phyloP scores from a whole-genome alignment of 176 grass and related monocot species.

The Saccharum officinarum region DNA sequence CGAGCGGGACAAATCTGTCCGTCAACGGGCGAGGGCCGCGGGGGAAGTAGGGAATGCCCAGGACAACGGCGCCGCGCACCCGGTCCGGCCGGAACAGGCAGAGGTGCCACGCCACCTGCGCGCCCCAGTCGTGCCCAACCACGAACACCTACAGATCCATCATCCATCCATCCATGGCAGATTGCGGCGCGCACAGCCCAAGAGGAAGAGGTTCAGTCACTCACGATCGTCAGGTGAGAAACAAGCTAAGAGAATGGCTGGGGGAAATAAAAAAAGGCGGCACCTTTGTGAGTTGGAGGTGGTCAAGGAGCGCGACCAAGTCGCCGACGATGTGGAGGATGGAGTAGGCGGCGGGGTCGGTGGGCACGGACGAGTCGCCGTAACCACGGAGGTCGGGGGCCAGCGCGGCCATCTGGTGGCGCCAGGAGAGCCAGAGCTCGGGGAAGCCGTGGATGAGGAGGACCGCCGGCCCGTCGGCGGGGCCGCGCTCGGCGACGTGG shows the following conservation, averaged over 20 bases:
- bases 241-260: too few relatives aligned
- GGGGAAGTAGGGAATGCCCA: conserved; percentile 47
- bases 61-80: conserved; percentile 43
- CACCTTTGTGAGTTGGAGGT: conserved; percentile 51
- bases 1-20: conserved; percentile 15
- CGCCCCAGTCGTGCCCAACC: conserved; percentile 59
- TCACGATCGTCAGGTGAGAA: too few relatives aligned
- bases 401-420: conserved; percentile 56
- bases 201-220: too few relatives aligned
- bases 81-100: conserved; percentile 68
- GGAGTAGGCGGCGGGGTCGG: conserved; percentile 39
- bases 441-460: conserved; percentile 76
- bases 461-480: conserved; percentile 31
- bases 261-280: not conserved
- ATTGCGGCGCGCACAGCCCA: too few relatives aligned
- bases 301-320: conserved; percentile 43
- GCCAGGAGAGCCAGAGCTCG: conserved; percentile 69
- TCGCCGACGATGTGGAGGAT: conserved; percentile 63
- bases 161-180: too few relatives aligned
- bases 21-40: conserved; percentile 12
- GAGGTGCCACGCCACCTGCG: conserved; percentile 54
- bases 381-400: conserved; percentile 61
- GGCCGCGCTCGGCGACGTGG: conserved; percentile 55
- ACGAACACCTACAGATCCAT: conserved; percentile 51
- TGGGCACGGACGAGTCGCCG: conserved; percentile 46